phyloP scores from a whole-genome alignment of 306 rosid genomes.

The Malus sylvestris region DNA sequence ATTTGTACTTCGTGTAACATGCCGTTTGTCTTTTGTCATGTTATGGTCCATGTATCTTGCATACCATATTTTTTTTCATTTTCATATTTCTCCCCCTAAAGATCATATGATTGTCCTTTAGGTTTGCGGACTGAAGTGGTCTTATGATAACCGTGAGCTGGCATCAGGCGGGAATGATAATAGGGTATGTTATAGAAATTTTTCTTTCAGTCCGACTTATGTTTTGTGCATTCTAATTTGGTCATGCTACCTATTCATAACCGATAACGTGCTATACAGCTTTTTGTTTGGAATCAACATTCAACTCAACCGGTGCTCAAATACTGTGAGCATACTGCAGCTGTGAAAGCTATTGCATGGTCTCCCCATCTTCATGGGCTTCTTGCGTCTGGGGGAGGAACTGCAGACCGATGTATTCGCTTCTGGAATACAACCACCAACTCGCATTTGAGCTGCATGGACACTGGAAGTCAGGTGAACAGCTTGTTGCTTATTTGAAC shows the following conservation, averaged over 20 bases:
- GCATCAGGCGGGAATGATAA: slow-evolving; percentile 99
- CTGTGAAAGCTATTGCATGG: slow-evolving; percentile 99
- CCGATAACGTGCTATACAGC: slow-evolving; percentile 40
- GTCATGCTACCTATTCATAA: slow-evolving; percentile 16
- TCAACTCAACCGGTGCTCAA: slow-evolving; percentile 92
- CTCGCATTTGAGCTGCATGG: slow-evolving; percentile 88
- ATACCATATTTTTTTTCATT: not conserved
- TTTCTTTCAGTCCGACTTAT: not conserved
- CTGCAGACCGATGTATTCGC: slow-evolving; percentile 93
- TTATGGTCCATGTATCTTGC: not conserved
- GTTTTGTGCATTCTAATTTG: slow-evolving; percentile 9
- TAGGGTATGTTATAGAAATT: slow-evolving; percentile 49
- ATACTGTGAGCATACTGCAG: slow-evolving; percentile 95
- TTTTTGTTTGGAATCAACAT: slow-evolving; percentile 96
- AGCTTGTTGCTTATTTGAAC: slow-evolving; percentile 7
- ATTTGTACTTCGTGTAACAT: not conserved
- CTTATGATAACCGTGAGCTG: slow-evolving; percentile 89
- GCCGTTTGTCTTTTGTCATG: not conserved
- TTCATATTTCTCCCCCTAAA: not conserved
- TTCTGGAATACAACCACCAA: slow-evolving; percentile 98
- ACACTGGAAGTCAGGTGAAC: slow-evolving; percentile 97
- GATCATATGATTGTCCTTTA: slow-evolving; percentile 26
- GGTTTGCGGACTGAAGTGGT: slow-evolving; percentile 99
- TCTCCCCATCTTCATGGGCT: slow-evolving; percentile 99
- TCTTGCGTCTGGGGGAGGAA: slow-evolving; percentile 99